These are phyloP conservation scores for Beauveria sp. DNA, from an alignment of 2,329 filamentous ascomycete genomes.

Conservation along the genomic window DNA sequence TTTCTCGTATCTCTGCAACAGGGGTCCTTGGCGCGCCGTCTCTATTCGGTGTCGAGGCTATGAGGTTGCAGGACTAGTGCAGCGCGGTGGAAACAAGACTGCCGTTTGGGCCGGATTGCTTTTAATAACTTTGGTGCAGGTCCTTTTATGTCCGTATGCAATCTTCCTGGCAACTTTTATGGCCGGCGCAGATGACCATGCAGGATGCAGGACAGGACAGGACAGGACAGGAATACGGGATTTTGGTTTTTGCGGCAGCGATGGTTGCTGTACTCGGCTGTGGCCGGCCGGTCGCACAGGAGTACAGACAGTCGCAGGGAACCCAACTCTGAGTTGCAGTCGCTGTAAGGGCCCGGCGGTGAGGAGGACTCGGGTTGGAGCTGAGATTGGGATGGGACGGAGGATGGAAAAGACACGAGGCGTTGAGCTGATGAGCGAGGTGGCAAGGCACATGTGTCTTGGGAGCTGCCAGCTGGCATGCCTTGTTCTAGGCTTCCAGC, in stretches of 20 bases:
- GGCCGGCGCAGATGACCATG: background rate
- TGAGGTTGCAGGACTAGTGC: background rate
- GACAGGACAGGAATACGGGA: too few relatives aligned
- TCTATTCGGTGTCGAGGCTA: background rate
- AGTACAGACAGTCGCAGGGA: too few relatives aligned
- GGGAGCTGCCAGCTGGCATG: too few relatives aligned
- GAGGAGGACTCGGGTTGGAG: background rate
- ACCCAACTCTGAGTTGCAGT: too few relatives aligned
- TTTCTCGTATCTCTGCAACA: slow-evolving; percentile 6
- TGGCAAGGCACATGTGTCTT: background rate
- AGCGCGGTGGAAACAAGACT: background rate
- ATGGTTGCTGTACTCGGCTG: too few relatives aligned
- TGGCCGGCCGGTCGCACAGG: too few relatives aligned
- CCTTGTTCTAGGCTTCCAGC: too few relatives aligned
- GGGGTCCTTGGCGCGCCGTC: background rate
- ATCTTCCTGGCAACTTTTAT: too few relatives aligned
- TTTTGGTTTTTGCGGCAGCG: too few relatives aligned
- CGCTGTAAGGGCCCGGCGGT: too few relatives aligned
- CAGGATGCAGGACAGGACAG: background rate
- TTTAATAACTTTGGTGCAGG: background rate
- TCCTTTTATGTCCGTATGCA: too few relatives aligned
- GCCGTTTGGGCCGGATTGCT: slow-evolving; percentile 1
- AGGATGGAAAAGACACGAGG: background rate
- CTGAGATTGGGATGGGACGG: background rate
- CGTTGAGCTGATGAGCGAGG: background rate